Conservation (phyloP, 164 flowering plant genomes). For the Echeveria elegans region DNA sequence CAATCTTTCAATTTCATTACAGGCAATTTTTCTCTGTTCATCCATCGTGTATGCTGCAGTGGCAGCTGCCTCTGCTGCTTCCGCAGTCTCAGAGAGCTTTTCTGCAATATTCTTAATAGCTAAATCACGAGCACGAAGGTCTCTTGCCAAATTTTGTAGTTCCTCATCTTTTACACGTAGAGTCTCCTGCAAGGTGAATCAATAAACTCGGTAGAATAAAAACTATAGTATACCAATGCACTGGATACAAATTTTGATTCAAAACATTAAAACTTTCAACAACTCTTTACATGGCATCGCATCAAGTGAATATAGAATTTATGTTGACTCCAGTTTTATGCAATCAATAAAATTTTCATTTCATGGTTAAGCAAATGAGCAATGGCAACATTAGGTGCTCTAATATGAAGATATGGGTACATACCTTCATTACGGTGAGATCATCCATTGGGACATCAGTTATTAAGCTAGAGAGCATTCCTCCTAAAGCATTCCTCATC, state of each 20-base stretch:
- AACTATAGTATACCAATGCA: too few relatives aligned
- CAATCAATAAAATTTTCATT: too few relatives aligned
- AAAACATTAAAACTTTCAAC: neutral
- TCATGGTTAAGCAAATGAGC: neutral
- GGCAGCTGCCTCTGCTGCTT: conserved; percentile 97
- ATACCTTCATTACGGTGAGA: conserved; percentile 84
- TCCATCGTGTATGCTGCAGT: conserved; percentile 95
- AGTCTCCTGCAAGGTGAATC: conserved; percentile 53
- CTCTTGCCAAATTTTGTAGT: conserved; percentile 77
- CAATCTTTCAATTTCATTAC: conserved; percentile 67
- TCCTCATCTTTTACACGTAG: conserved; percentile 94
- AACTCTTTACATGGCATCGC: too few relatives aligned
- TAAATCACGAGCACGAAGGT: conserved; percentile 85
- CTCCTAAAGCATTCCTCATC: conserved; percentile 65
- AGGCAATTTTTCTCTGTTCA: conserved; percentile 72
- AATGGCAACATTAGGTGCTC: neutral
- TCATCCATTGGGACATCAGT: conserved; percentile 85
- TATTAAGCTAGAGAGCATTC: conserved; percentile 41
- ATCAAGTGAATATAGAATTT: neutral
- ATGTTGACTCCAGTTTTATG: neutral
- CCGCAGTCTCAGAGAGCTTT: conserved; percentile 84
- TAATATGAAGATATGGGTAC: neutral
- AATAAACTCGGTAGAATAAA: neutral
- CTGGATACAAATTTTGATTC: too few relatives aligned
- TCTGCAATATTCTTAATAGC: conserved; percentile 84